A percentile compares a stretch with the other conserved stretches of the same genome.
Evolutionary conservation across 805 yeast genomes (phyloP).

Genomic region (Saccharomycopsis vini): DNA sequence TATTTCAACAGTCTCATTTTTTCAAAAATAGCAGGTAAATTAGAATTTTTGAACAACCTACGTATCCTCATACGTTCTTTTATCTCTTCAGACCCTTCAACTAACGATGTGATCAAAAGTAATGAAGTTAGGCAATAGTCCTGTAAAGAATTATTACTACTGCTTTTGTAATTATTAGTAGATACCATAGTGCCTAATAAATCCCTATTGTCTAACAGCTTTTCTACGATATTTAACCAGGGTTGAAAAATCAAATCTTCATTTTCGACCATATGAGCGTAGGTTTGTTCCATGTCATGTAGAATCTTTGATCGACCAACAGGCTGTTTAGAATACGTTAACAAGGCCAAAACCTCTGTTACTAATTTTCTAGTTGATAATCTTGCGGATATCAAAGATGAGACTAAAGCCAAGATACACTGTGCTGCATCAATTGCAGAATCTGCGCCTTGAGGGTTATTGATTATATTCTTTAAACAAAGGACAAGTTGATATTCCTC

Average conservation of each 20-base stretch:
- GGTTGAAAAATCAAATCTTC: constrained; percentile 13
- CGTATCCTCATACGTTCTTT: constrained; percentile 19
- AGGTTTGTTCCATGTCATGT: constrained; percentile 21
- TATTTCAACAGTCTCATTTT: constrained; percentile 44
- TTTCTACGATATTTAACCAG: constrained; percentile 24
- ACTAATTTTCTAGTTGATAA: constrained; percentile 44
- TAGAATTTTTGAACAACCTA: constrained; percentile 5
- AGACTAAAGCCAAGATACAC: constrained; percentile 31
- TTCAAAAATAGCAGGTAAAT: constrained; percentile 31
- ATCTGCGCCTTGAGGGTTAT: constrained; percentile 22
- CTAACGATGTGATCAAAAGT: constrained; percentile 15
- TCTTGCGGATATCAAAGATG: constrained; percentile 42
- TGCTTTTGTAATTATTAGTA: constrained; percentile 9
- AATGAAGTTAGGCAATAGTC: constrained; percentile 18
- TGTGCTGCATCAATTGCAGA: constrained; percentile 22
- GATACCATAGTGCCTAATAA: constrained; percentile 1
- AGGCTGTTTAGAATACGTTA: constrained; percentile 24
- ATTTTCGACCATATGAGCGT: constrained; percentile 23
- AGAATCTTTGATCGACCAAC: constrained; percentile 26
- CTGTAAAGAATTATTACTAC: constrained; percentile 8
- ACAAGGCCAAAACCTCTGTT: constrained; percentile 39
- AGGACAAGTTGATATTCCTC: constrained; percentile 41
- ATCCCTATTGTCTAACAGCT: constrained; percentile 22
- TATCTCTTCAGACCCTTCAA: constrained; percentile 15
- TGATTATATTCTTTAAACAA: constrained; percentile 44